Base-by-base conservation (phyloP, 805 yeast species). In the Vanderwaltozyma tropicalis region DNA sequence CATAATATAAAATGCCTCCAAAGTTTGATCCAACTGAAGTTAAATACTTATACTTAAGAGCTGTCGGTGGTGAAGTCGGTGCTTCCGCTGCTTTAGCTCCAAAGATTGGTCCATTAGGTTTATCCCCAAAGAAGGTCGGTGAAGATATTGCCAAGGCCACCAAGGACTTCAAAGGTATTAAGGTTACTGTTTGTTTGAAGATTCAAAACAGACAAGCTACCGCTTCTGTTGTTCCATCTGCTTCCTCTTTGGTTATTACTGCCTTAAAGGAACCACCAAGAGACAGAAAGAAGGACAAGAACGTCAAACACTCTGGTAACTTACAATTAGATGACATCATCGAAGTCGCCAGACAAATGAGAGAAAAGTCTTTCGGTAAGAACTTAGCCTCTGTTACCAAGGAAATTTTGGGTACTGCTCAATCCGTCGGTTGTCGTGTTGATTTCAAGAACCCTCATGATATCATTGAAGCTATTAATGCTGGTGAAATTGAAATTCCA, bases 51-150 rank as follows among this genome's bases (percentile, higher is more conserved):
- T 89, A 89, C 86, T 76, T 92, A 73, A 86, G 98, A 83, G 96
- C 98, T 73, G 94, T 87, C 60, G 98, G 98, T 84, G 98, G 98
- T 80, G 98, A 92, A 79, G 94, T 92, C 64, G 98, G 97, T 77
- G 95, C 96, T 64, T 87, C 97, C 50, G 84, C 98, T 56, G 96
- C 98, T 57, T 83, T 92, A 64, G 98, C 98, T 62, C 98, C 98
- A 69, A 92, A 92, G 89, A 92, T 92, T 67, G 98, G 98, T 85
- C 98, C 98, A 61, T 85, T 92, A 68, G 98, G 98, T 87, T 78
- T 92, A 62, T 87, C 96, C 50, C 96, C 98, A 77, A 89, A 89
- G 94, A 89, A 89, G 81, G 96, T 92, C 67, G 98, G 98, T 88
- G 98, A 92, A 75, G 97, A 92, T 69, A 92, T 92, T 64, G 98